Evolutionary conservation across 192 early-diverging fungal species (phyloP).

Genomic region (Piromyces sp.): DNA sequence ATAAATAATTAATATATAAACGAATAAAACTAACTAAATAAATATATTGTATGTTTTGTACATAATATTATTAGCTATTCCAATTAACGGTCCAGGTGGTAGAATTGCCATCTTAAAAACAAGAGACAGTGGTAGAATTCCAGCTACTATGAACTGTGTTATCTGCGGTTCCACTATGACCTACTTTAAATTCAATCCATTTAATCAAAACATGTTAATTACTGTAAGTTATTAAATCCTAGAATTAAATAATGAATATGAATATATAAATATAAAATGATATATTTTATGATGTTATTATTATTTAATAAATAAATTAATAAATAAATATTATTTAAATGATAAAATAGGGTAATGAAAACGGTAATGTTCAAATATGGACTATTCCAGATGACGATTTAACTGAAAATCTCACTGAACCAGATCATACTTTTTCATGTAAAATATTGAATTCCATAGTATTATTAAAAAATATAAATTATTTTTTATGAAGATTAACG

Average conservation of each 20-base stretch:
- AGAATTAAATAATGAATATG: no score
- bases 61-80: conserved; percentile 33
- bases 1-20: no score
- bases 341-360: conserved; percentile 14
- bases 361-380: conserved; percentile 39
- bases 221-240: conserved; percentile 16
- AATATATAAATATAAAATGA: no score
- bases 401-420: conserved; percentile 21
- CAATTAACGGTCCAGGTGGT: conserved; percentile 61
- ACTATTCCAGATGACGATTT: conserved; percentile 35
- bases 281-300: no score
- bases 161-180: conserved; percentile 38
- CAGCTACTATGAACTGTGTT: conserved; percentile 32
- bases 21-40: no score
- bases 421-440: conserved; percentile 1
- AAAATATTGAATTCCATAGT: no score
- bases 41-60: no score
- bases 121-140: conserved; percentile 43
- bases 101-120: conserved; percentile 50
- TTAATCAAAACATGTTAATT: conserved; percentile 32
- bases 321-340: no score
- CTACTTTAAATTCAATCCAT: conserved; percentile 57
- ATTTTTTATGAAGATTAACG: no score
- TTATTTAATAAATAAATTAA: no score
- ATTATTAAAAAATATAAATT: no score